Evolutionary conservation across 257 asterid species (phyloP), one percentile per base, ranked within the genome.

Genomic region (Salvia miltiorrhiza): DNA sequence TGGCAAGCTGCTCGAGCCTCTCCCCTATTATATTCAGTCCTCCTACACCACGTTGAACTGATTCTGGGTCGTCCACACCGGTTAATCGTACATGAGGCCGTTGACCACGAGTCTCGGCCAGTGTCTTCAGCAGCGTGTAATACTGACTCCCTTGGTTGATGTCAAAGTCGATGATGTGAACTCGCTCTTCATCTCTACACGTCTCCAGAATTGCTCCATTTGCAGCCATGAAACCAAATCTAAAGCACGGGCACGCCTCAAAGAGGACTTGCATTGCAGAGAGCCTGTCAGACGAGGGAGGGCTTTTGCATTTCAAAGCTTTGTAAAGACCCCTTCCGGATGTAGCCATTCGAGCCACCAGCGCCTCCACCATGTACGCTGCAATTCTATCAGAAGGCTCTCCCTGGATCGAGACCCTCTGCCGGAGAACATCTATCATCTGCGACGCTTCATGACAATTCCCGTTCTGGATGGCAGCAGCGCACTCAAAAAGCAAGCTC

Each of bases 221-320:
- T 19, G 96, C 99, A 3, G 93, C 83, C 95, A 89, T 88, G 81
- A 90, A 93, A 10, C 97, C 96, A 40, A 87, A 93, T 69, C 96
- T 76, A 53, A 93, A 90, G 67, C 97, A 93, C 0, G 99, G 99
- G 20, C 97, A 93, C 0, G 84, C 96, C 74, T 93, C 99, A n/a
- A 93, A 88, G 64, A 93, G 92, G 71, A 93, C 96, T 70, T 93
- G 99, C 99, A 93, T 93, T 4, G 97, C 95, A 12, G 97, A 88
- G 43, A 93, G 92, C 0, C 95, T 78, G 30, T 87, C 96, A 2
- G 77, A 74, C 5, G 95, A 82, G 20, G 97, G 96, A 10, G 90
- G 90, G 39, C 80, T 88, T 69, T 93, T 90, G 85, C 99, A 90
- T 72, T 87, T 83, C 17, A 93, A 86, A 6, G 96, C 96, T 44